These are phyloP conservation scores for Rhododendron molle DNA, from an alignment of 148 eudicot genomes.

Conservation along the genomic window DNA sequence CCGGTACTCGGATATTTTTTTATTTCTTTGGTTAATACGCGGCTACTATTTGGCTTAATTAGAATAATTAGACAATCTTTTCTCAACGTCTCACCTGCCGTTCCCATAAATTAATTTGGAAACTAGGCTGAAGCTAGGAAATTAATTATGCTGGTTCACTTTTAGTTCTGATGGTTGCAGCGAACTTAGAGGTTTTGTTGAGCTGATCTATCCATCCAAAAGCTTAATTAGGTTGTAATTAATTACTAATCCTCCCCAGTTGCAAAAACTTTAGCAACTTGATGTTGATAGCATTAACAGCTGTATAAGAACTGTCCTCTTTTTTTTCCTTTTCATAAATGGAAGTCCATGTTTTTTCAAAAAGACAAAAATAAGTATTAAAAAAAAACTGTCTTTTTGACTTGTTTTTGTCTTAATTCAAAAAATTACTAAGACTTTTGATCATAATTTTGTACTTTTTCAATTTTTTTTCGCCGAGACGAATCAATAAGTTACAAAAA, in stretches of 20 bases:
- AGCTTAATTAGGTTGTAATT: not conserved
- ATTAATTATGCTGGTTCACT: not conserved
- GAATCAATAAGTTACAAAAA: too few species aligned
- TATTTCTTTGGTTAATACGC: too few species aligned
- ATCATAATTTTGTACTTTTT: too few species aligned
- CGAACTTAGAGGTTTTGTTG: slow-evolving; percentile 20
- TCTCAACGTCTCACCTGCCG: not conserved
- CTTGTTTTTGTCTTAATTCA: too few species aligned
- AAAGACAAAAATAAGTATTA: too few species aligned
- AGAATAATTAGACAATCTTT: not conserved
- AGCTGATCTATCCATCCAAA: slow-evolving; percentile 13
- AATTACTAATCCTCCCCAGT: not conserved
- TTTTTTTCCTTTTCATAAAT: not conserved
- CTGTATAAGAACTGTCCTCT: not conserved
- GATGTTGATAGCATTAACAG: not conserved
- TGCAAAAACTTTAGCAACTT: not conserved
- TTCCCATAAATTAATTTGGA: not conserved
- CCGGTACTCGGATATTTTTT: not conserved
- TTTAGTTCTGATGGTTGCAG: slow-evolving; percentile 25
- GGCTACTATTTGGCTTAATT: too few species aligned
- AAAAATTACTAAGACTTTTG: too few species aligned
- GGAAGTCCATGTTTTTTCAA: too few species aligned
- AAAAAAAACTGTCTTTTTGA: too few species aligned
- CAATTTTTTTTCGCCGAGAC: fast-evolving
- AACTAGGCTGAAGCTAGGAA: not conserved